Base-by-base conservation (phyloP, 2,329 filamentous ascomycete genomes). In the Arachnomyces sp. region DNA sequence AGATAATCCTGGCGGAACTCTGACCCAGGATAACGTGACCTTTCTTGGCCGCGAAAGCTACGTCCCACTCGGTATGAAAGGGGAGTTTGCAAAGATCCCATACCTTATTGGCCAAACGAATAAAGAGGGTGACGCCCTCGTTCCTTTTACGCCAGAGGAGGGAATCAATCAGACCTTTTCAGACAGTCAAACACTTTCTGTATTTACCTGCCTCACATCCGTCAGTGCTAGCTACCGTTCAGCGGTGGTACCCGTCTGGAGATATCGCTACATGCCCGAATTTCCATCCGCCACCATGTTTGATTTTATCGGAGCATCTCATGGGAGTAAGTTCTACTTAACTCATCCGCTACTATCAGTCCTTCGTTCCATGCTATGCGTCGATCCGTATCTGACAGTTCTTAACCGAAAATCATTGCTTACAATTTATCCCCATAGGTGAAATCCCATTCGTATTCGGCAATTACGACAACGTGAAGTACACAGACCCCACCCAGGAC, bases 271-370 rank as follows among this genome's bases (percentile, higher is more conserved):
- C 48, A 60, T 69, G 35, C 70, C 62, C 15, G 69, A 74, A 47
- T 75, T 68, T 66, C 46, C 65, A 18, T 74, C 72, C 42, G 65
- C 67, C 1, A 57, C 67, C 0, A 53, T 74, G 16, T 71, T 67
- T 39, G 57, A 60, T 0, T 60, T 55, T 4, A 71, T 66, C 30
- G 68, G 68, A 3, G 67, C 69, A 1, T 75, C 73, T 45, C 72
- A 75, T 36, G 72, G 68, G 0, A 25, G 21, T 25, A 25, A 25
- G 21, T 9, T 5, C 9, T 25, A 5, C 21, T 9, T 25, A 5
- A 5, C 21, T 9, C 21, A 25, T 9, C 9, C 21, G 5, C 21
- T 5, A 25, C 5, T 25, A 25, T n/a, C n/a, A n/a, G n/a, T n/a
- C n/a, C n/a, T n/a, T n/a, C n/a, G n/a, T n/a, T n/a, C n/a, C n/a